phyloP scores from a whole-genome alignment of 1,139 yeast species.

The Oligophagozyma castellii region DNA sequence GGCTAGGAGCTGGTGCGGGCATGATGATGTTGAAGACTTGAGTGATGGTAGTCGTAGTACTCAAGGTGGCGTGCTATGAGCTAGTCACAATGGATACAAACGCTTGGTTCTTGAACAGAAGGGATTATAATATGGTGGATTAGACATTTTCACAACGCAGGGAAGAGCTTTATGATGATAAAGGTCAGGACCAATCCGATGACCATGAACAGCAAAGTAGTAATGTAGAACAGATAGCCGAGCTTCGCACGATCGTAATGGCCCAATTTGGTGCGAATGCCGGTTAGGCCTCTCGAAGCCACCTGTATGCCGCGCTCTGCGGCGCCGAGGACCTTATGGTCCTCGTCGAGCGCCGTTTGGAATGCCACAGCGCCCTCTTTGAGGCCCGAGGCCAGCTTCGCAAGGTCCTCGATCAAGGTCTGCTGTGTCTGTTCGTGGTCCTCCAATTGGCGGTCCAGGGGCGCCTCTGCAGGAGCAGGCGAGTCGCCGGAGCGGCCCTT shows the following conservation, averaged over 20 bases:
- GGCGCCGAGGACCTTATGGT: slow-evolving; percentile 26
- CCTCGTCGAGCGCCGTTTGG: slow-evolving; percentile 26
- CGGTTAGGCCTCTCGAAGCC: slow-evolving; percentile 24
- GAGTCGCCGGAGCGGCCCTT: slow-evolving; percentile 9
- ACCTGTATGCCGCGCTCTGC: slow-evolving; percentile 29
- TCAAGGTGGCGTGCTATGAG: too few species aligned
- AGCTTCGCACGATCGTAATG: slow-evolving; percentile 23
- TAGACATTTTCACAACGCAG: slow-evolving; percentile 26
- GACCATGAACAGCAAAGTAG: slow-evolving; percentile 18
- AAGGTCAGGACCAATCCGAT: slow-evolving; percentile 23
- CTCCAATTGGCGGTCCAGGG: slow-evolving; percentile 17
- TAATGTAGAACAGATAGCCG: slow-evolving; percentile 24
- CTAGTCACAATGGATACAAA: too few species aligned
- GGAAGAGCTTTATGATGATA: slow-evolving; percentile 26
- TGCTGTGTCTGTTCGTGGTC: slow-evolving; percentile 27
- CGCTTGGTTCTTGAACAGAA: too few species aligned
- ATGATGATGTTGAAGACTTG: not conserved
- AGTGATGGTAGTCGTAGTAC: not conserved
- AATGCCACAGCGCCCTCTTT: slow-evolving; percentile 29
- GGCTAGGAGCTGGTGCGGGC: slow-evolving; percentile 13
- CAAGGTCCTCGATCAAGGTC: slow-evolving; percentile 26
- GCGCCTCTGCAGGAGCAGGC: not conserved
- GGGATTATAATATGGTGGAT: too few species aligned
- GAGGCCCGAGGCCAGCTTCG: slow-evolving; percentile 24
- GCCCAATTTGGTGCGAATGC: slow-evolving; percentile 20